Conservation (phyloP, 148 eudicot species). For the Selenicereus undatus region DNA sequence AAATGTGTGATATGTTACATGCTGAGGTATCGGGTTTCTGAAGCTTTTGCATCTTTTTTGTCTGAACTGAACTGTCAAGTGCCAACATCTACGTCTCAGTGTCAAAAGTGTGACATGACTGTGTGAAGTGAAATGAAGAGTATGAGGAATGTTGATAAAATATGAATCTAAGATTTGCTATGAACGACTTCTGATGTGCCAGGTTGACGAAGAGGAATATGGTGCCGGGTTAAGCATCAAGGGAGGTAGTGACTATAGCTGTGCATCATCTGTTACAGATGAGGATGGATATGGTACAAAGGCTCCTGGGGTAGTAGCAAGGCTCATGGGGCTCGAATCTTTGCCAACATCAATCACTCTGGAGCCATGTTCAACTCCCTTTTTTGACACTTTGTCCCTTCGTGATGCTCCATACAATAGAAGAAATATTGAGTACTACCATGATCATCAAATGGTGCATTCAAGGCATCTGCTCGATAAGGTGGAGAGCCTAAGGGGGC, state of each 20-base stretch:
- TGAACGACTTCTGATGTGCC: conserved; percentile 16
- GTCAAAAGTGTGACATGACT: background rate
- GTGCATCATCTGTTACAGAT: conserved; percentile 82
- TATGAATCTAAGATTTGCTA: background rate
- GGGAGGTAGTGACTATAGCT: conserved; percentile 80
- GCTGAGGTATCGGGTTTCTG: background rate
- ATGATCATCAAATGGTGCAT: conserved; percentile 35
- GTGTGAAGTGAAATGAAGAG: background rate
- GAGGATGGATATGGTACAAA: conserved; percentile 59
- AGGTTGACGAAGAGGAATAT: conserved; percentile 72
- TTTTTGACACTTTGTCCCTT: conserved; percentile 57
- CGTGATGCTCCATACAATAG: conserved; percentile 43
- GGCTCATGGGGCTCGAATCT: conserved; percentile 94
- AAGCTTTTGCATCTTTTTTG: background rate
- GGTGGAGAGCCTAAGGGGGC: conserved; percentile 31
- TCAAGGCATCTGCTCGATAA: conserved; percentile 37
- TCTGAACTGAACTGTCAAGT: background rate
- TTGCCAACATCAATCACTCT: conserved; percentile 54
- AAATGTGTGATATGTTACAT: too few relatives aligned
- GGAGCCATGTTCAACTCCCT: conserved; percentile 61
- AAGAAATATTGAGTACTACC: conserved; percentile 43
- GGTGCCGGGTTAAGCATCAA: conserved; percentile 51
- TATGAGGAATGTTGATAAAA: background rate
- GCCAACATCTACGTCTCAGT: background rate
- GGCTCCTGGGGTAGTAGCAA: conserved; percentile 86